A percentile compares a stretch with the other conserved stretches of the same genome.
phyloP scores from a whole-genome alignment of 75 land plant species.

The Picea sitchensis region DNA sequence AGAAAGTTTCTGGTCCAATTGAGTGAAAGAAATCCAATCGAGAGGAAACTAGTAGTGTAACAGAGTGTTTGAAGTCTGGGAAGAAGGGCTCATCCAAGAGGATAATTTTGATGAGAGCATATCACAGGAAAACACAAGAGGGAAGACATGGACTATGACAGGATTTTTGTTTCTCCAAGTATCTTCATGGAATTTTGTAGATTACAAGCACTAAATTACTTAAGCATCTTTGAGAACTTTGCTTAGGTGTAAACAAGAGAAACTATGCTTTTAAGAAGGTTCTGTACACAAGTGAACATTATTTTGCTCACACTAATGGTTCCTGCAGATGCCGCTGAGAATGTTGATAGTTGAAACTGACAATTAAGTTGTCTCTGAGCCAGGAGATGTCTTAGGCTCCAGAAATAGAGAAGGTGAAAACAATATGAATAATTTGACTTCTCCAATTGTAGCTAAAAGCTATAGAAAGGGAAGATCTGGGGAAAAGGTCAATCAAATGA shows the following conservation, averaged over 20 bases:
- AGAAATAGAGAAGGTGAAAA: background rate
- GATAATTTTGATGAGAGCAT: background rate
- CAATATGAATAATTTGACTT: background rate
- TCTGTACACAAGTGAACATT: background rate
- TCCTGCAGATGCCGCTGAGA: background rate
- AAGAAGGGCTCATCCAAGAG: conserved; percentile 1
- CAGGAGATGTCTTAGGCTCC: background rate
- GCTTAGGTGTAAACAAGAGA: background rate
- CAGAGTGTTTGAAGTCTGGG: background rate
- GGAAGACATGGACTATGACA: background rate
- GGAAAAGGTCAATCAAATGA: background rate
- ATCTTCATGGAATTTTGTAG: background rate
- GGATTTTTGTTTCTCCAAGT: background rate
- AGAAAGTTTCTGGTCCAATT: conserved; percentile 32
- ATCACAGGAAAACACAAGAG: background rate
- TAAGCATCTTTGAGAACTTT: background rate
- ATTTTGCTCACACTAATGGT: background rate
- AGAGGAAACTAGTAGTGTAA: background rate
- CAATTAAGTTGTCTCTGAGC: background rate
- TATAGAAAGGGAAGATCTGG: conserved; percentile 1
- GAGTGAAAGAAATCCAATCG: background rate
- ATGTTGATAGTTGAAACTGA: background rate
- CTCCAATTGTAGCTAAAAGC: background rate
- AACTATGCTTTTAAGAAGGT: background rate
- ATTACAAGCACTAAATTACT: no score